Conservation (phyloP, 257 asterid genomes). For the Ilex aquifolium region DNA sequence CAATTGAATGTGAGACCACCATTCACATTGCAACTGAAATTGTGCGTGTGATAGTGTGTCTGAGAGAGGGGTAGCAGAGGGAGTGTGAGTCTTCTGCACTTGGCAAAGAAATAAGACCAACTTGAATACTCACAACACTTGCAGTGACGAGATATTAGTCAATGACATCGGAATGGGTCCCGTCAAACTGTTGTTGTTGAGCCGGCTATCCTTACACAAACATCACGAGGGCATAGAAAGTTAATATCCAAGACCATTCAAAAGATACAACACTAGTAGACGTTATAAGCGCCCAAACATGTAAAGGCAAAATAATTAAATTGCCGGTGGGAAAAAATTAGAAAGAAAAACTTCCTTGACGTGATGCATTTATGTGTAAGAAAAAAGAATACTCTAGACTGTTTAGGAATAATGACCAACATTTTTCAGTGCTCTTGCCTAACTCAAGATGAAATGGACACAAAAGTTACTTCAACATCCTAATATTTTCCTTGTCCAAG, state of each 20-base stretch:
- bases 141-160: constrained; percentile 80
- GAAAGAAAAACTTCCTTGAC: too few relatives aligned
- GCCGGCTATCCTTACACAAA: constrained; percentile 74
- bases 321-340: too few relatives aligned
- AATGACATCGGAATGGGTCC: constrained; percentile 77
- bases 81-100: neutral
- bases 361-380: too few relatives aligned
- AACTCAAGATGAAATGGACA: too few relatives aligned
- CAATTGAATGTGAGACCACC: constrained; percentile 7
- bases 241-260: constrained; percentile 16
- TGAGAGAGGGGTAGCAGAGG: neutral
- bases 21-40: neutral
- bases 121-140: constrained; percentile 76
- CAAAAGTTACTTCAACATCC: too few relatives aligned
- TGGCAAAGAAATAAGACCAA: constrained; percentile 2
- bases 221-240: constrained; percentile 14
- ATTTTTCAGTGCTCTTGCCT: too few relatives aligned
- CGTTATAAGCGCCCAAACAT: too few relatives aligned
- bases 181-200: constrained; percentile 79
- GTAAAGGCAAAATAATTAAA: too few relatives aligned
- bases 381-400: neutral
- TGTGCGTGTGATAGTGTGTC: neutral
- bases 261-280: neutral
- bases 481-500: too few relatives aligned
- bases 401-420: too few relatives aligned